Conservation (phyloP, 169 alveolate species). For the Perkinsus marinus region DNA sequence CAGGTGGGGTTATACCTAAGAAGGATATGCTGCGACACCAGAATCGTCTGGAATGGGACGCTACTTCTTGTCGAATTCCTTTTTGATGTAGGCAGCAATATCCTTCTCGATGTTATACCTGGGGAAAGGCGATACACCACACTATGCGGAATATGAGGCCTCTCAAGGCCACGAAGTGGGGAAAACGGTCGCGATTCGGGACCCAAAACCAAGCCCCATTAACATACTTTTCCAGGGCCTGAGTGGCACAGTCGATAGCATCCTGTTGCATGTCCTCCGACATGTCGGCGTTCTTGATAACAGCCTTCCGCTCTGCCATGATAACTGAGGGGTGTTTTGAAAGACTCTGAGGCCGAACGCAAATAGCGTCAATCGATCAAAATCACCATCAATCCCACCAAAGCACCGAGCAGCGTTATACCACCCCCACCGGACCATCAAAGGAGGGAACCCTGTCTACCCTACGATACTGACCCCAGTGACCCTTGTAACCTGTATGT, state of each 20-base stretch:
- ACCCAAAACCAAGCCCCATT: conserved; percentile 20
- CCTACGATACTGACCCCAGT: too few relatives aligned
- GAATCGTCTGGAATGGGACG: conserved; percentile 34
- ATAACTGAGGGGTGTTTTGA: neutral
- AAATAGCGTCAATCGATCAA: neutral
- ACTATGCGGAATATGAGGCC: too few relatives aligned
- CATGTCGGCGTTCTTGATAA: conserved; percentile 95
- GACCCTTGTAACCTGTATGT: too few relatives aligned
- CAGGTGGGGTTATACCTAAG: conserved; percentile 71
- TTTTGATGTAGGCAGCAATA: conserved; percentile 95
- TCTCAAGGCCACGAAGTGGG: too few relatives aligned
- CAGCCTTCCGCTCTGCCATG: conserved; percentile 41
- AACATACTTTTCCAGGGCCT: conserved; percentile 87
- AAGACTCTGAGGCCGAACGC: neutral
- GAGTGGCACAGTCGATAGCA: conserved; percentile 95
- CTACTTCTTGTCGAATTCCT: conserved; percentile 96
- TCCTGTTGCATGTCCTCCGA: conserved; percentile 95
- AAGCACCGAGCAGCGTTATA: too few relatives aligned
- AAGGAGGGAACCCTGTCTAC: too few relatives aligned
- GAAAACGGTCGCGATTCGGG: conserved; percentile 21
- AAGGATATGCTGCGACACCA: neutral
- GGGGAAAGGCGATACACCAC: neutral
- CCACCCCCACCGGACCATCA: too few relatives aligned
- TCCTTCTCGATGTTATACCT: conserved; percentile 79
- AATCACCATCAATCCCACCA: too few relatives aligned